phyloP scores from a whole-genome alignment of 441 rosid genomes.

The Pelargonium citronellum region DNA sequence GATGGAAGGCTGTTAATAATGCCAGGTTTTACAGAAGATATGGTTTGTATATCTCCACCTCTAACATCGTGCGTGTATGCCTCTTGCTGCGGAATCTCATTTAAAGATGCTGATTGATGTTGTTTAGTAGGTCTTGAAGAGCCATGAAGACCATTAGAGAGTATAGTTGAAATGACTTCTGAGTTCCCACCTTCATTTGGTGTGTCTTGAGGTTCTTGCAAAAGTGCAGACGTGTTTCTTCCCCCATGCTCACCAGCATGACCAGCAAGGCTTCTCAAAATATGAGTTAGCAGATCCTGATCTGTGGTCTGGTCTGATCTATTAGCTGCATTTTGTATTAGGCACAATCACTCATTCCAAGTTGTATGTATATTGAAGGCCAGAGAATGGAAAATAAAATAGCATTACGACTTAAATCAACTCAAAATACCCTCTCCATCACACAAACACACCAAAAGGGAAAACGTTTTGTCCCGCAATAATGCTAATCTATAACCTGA shows the following conservation, averaged over 20 bases:
- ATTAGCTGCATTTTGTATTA: conserved; percentile 49
- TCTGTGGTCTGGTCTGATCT: conserved; percentile 53
- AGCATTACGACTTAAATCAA: neutral
- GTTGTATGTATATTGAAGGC: neutral
- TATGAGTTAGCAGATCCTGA: conserved; percentile 67
- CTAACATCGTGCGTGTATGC: conserved; percentile 23
- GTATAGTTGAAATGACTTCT: conserved; percentile 37
- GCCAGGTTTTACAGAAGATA: conserved; percentile 25
- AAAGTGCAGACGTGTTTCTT: conserved; percentile 46
- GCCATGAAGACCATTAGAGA: conserved; percentile 38
- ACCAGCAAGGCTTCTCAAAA: conserved; percentile 66
- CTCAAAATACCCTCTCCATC: too few relatives aligned
- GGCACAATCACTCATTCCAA: conserved; percentile 16
- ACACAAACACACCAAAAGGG: too few relatives aligned
- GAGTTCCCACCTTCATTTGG: conserved; percentile 46
- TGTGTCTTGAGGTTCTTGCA: conserved; percentile 51
- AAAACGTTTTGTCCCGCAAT: too few relatives aligned
- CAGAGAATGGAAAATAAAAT: neutral
- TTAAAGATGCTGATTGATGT: conserved; percentile 33
- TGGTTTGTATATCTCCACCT: conserved; percentile 24
- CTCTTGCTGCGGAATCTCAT: conserved; percentile 39
- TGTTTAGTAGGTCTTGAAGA: conserved; percentile 36
- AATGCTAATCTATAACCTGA: too few relatives aligned
- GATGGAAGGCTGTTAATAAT: conserved; percentile 25
- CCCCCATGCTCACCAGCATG: conserved; percentile 49